Percentiles rank a stretch among this genome's conserved stretches.
phyloP scores from a whole-genome alignment of 1,284 basidiomycete species.

The Agroathelia rolfsii region DNA sequence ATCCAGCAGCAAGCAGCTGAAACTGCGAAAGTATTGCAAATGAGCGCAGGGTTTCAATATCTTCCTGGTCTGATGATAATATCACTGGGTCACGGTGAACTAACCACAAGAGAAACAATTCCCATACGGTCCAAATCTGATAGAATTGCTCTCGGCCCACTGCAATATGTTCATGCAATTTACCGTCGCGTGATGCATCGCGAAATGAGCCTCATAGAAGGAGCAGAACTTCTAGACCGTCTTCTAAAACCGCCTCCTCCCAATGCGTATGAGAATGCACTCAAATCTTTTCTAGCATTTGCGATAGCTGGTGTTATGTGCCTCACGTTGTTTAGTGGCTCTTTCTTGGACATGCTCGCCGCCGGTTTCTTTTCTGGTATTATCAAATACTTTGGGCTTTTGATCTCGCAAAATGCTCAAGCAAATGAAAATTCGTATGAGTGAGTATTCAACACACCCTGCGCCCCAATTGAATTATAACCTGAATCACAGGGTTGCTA shows the following conservation, averaged over 20 bases:
- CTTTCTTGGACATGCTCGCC: conserved; percentile 73
- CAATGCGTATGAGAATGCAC: conserved; percentile 49
- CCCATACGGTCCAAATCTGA: conserved; percentile 73
- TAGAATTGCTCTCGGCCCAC: conserved; percentile 60
- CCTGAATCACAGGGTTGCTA: conserved; percentile 51
- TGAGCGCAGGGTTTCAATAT: conserved; percentile 69
- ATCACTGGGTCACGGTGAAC: conserved; percentile 58
- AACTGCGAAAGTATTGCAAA: conserved; percentile 41
- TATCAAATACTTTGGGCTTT: conserved; percentile 68
- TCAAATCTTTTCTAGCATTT: conserved; percentile 65
- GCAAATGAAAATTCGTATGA: no score
- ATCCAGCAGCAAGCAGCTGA: conserved; percentile 70
- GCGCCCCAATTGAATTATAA: no score
- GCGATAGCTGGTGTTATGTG: conserved; percentile 70
- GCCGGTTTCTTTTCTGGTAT: conserved; percentile 62
- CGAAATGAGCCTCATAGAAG: conserved; percentile 55
- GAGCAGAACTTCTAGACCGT: conserved; percentile 46
- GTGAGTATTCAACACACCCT: no score
- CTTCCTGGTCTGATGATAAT: conserved; percentile 74
- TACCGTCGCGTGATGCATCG: conserved; percentile 76
- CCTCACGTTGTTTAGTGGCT: conserved; percentile 74
- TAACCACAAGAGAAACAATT: conserved; percentile 56
- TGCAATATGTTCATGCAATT: conserved; percentile 65
- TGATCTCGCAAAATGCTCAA: no score
- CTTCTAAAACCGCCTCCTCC: conserved; percentile 52